Percentiles rank a stretch among this genome's conserved stretches.
Conservation (phyloP, 768 basidiomycete species). For the Naganishia vaughanmartiniae region DNA sequence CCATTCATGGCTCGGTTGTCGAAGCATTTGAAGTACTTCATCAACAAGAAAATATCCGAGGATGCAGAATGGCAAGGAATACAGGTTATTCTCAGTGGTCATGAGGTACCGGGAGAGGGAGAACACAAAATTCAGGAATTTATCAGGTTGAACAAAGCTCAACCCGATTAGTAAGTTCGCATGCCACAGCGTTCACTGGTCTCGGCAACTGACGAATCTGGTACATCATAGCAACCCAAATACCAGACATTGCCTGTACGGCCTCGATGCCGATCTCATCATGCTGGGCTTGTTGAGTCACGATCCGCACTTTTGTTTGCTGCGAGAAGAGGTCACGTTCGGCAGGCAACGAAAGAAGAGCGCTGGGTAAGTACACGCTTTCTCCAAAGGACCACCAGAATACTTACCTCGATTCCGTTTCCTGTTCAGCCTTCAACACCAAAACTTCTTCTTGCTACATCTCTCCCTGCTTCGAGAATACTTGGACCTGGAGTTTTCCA, state of each 20-base stretch:
- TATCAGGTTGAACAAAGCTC: slow-evolving; percentile 88
- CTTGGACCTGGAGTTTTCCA: slow-evolving; percentile 86
- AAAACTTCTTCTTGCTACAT: slow-evolving; percentile 92
- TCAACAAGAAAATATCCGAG: slow-evolving; percentile 97
- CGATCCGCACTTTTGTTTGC: slow-evolving; percentile 95
- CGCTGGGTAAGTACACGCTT: slow-evolving; percentile 55
- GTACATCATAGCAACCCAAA: slow-evolving; percentile 69
- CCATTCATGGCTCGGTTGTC: slow-evolving; percentile 93
- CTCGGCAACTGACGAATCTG: not conserved
- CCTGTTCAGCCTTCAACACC: slow-evolving; percentile 52
- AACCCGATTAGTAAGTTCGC: slow-evolving; percentile 67
- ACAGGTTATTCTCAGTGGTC: slow-evolving; percentile 88
- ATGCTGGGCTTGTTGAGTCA: slow-evolving; percentile 97
- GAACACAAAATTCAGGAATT: slow-evolving; percentile 99
- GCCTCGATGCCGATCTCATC: slow-evolving; percentile 95
- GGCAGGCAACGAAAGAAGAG: slow-evolving; percentile 77
- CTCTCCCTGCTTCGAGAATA: slow-evolving; percentile 94
- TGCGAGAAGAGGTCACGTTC: slow-evolving; percentile 98
- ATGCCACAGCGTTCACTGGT: slow-evolving; percentile 25
- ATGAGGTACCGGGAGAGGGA: slow-evolving; percentile 97
- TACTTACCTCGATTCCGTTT: slow-evolving; percentile 18
- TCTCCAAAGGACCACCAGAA: not conserved
- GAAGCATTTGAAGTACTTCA: slow-evolving; percentile 86
- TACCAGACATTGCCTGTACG: slow-evolving; percentile 94
- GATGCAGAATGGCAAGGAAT: slow-evolving; percentile 93